Conservation (phyloP, 2,329 filamentous ascomycete species). For the Karstenula rhodostoma region DNA sequence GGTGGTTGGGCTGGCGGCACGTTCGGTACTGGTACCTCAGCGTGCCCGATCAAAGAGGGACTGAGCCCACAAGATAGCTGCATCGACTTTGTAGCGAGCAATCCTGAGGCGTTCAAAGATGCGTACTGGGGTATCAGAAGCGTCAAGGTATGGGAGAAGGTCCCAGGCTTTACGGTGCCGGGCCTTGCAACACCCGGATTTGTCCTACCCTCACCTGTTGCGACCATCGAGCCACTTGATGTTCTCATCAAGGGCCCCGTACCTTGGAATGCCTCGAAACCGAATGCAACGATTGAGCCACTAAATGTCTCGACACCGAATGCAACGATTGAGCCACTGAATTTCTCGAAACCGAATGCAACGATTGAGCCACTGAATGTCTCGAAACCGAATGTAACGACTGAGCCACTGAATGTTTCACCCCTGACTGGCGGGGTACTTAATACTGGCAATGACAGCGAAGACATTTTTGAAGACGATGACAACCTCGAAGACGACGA, state of each 20-base stretch:
- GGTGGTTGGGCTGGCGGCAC: slow-evolving; percentile 33
- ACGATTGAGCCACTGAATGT: no score
- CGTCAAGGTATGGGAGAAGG: slow-evolving; percentile 50
- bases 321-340: background rate
- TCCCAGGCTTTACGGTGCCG: slow-evolving; percentile 4
- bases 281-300: background rate
- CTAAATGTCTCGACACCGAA: no score
- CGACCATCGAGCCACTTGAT: background rate
- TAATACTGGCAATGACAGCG: background rate
- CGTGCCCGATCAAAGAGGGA: slow-evolving; percentile 57
- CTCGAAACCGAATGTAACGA: no score
- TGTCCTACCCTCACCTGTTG: background rate
- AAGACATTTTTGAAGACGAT: background rate
- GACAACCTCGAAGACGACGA: background rate
- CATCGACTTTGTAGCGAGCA: slow-evolving; percentile 28
- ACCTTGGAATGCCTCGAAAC: background rate
- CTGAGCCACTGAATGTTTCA: slow-evolving; percentile 1
- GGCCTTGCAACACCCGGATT: slow-evolving; percentile 6
- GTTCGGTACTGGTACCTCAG: slow-evolving; percentile 19
- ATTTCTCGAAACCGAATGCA: background rate
- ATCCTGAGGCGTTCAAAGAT: slow-evolving; percentile 29
- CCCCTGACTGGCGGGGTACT: slow-evolving; percentile 15
- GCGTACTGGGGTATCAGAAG: slow-evolving; percentile 54
- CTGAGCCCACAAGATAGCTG: slow-evolving; percentile 32
- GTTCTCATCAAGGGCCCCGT: background rate